Base-by-base conservation (phyloP, 192 early-diverging fungal genomes). In the Coemansia sp. region DNA sequence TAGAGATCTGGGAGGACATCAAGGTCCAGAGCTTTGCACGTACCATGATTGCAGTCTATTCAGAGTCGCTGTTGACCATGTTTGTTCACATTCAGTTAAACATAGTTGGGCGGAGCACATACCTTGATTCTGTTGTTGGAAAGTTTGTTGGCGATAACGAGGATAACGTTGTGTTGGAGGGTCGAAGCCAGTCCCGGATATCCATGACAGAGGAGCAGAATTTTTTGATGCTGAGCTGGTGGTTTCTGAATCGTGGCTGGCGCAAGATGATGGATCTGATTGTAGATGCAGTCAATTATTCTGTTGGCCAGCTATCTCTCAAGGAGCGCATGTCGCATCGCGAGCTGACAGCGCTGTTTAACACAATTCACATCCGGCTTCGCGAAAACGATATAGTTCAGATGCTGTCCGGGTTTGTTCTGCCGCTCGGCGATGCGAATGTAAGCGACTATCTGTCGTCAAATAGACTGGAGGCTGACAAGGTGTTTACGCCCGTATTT, bases 171-270 rank as follows among this genome's bases (percentile, higher is more conserved):
- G 60, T 59, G 42, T 60, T 75, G 11, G 83, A 77, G 55, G 73
- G 72, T 11, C 74, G 59, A 7, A 66, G 67, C 57, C 54, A 45
- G 53, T 71, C 67, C 38, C 76, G 55, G 39, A 65, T 84, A 44
- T 62, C 74, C 32, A 2, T 61, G 20, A 61, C 67, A 4, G 80
- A 87, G 9, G 94, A 98, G 75, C 86, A 92, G 67, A 87, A 90
- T 79, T 99, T 92, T 74, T 68, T 99, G 74, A 93, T 91, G 59
- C 90, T 93, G 69, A 92, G 86, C 68, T 97, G 94, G 93, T 97
- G 91, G 88, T 79, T 99, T 32, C 69, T 99, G 61, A 90, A 98
- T 68, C 85, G 87, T 60, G 96, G 96, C 0, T 95, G 94, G 91
- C 90, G 86, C 64, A 70, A 78, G 57, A 85, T 88, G 64, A 87